Evolutionary conservation across 2,329 filamentous ascomycete species (phyloP).

Genomic region (Colletotrichum navitas): DNA sequence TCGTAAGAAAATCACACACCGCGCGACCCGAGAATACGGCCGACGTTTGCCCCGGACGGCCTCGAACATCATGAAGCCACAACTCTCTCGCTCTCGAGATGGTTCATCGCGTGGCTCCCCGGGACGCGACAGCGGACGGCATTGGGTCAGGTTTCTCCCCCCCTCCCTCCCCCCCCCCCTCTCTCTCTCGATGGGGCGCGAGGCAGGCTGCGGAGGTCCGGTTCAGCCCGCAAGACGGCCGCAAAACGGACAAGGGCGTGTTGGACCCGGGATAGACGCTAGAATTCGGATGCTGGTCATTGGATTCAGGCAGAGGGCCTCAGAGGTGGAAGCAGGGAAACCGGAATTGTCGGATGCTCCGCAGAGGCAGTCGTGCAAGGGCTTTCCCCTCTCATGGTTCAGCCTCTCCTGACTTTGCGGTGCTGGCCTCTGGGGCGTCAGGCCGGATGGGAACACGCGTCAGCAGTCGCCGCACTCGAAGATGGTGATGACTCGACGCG

Average conservation of each 20-base stretch:
- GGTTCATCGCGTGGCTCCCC: conserved; percentile 55
- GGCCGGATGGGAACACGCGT: conserved; percentile 44
- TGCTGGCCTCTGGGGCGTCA: conserved; percentile 48
- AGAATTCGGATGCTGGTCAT: conserved; percentile 71
- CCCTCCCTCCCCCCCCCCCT: conserved; percentile 49
- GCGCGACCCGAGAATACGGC: not conserved
- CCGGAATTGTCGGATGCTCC: not conserved
- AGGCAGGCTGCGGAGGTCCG: conserved; percentile 67
- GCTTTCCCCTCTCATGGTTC: not conserved
- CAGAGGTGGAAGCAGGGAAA: too few relatives aligned
- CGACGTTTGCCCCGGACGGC: conserved; percentile 48
- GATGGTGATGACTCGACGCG: not conserved
- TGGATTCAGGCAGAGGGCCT: too few relatives aligned
- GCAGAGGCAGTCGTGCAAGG: conserved; percentile 9
- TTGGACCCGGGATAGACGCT: conserved; percentile 58
- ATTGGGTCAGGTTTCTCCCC: conserved; percentile 47
- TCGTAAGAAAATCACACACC: conserved; percentile 2
- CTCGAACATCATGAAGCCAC: conserved; percentile 53
- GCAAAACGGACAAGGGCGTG: conserved; percentile 69
- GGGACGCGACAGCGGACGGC: conserved; percentile 58
- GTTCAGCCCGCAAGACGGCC: conserved; percentile 64
- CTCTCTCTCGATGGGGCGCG: conserved; percentile 66
- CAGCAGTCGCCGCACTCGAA: conserved; percentile 47
- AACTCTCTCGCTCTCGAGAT: conserved; percentile 64
- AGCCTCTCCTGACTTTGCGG: conserved; percentile 43